These are phyloP conservation scores for Phytophthora chlamydospora DNA, from an alignment of 352 stramenopile species.

Conservation along the genomic window DNA sequence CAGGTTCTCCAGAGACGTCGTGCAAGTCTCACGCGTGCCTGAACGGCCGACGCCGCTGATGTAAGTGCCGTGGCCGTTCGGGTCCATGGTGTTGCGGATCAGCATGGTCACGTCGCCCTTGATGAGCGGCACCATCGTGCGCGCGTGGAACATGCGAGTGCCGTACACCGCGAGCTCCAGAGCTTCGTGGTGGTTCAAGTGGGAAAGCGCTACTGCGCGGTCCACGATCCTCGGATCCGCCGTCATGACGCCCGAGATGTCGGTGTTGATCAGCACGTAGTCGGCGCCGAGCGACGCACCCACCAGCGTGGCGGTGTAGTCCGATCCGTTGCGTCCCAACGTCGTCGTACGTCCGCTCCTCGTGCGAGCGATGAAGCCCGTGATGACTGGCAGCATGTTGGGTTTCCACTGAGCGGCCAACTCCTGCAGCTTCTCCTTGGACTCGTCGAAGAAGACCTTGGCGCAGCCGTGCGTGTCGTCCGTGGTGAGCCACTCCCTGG, in stretches of 20 bases:
- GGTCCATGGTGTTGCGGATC: slow-evolving; percentile 87
- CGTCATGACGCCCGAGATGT: slow-evolving; percentile 87
- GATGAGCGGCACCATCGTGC: slow-evolving; percentile 88
- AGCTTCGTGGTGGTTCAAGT: slow-evolving; percentile 84
- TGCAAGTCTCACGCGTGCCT: slow-evolving; percentile 74
- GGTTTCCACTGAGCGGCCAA: slow-evolving; percentile 49
- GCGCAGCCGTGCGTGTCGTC: slow-evolving; percentile 74
- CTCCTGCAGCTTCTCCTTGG: slow-evolving; percentile 67
- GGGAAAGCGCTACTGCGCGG: slow-evolving; percentile 67
- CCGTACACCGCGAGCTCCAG: slow-evolving; percentile 84
- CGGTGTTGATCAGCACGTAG: slow-evolving; percentile 88
- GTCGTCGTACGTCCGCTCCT: slow-evolving; percentile 76
- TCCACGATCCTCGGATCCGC: slow-evolving; percentile 81
- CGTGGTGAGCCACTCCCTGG: slow-evolving; percentile 76
- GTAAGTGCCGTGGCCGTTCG: slow-evolving; percentile 78
- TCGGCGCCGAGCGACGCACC: slow-evolving; percentile 67
- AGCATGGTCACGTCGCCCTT: slow-evolving; percentile 83
- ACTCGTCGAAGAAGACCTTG: slow-evolving; percentile 82
- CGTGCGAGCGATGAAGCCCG: slow-evolving; percentile 74
- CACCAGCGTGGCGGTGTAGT: slow-evolving; percentile 87
- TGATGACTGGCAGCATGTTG: slow-evolving; percentile 67
- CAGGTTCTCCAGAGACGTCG: slow-evolving; percentile 83
- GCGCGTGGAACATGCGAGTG: slow-evolving; percentile 85
- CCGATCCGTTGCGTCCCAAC: slow-evolving; percentile 80
- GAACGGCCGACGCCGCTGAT: slow-evolving; percentile 70